Base-by-base conservation (phyloP, 2,329 filamentous ascomycete species). In the Fusarium xylarioides region DNA sequence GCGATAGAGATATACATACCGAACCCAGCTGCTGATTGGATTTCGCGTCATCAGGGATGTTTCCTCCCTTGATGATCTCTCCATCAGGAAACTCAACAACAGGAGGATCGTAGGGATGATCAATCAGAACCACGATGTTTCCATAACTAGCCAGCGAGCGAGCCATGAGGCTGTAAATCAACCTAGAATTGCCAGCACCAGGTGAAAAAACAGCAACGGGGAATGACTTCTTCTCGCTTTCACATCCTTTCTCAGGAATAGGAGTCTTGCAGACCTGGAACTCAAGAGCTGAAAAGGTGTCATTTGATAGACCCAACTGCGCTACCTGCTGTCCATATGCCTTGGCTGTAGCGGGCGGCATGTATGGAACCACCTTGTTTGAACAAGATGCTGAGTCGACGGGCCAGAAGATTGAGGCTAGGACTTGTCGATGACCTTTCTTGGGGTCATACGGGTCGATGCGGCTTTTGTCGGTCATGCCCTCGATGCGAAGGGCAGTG, bases 31-130 rank as follows among this genome's bases (percentile, higher is more conserved):
- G 74, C 47, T 66, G 50, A 23, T 80, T 64, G 4, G 38, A 66
- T 1, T 63, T 30, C 0, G 18, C 35, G 0, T 72, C 54, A 5
- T 76, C 74, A 0, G 72, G 60, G 7, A 76, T 75, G 10, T 75
- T 62, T 18, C 50, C 76, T 0, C 44, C 63, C 4, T 16, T 1
- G 16, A 78, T 47, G 2, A 82, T 66, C 2, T 79, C 79, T 8
- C 82, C 85, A 61, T 86, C 78, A 0, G 85, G 83, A n/a, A 85
- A 87, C 61, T 86, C 82, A 14, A 88, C 81, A 26, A 85, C 78
- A 1, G 76, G 63, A 0, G 83, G 80, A 53, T 88, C 86, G 53
- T 85, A 83, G 0, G 86, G 82, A 56, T 88, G 86, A 63, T 89
- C 87, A 30, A 89, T 77, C 0, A 85, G 78, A 18, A 87, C 77